Conservation (phyloP, 805 yeast genomes). For the Nakazawaea wyomingensis region DNA sequence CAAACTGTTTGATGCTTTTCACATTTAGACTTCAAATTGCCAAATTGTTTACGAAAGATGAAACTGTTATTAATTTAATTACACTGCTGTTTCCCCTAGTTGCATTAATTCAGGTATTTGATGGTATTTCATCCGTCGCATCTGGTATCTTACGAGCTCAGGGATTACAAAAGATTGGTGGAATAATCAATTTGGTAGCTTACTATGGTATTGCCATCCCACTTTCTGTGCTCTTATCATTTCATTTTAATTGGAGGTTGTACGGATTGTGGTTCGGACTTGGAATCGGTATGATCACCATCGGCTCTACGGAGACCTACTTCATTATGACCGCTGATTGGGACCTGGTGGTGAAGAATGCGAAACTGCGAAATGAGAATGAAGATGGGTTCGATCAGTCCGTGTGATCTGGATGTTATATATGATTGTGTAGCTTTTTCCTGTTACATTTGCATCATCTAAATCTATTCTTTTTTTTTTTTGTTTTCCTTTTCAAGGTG, state of each 20-base stretch:
- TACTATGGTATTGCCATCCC: slow-evolving; percentile 74
- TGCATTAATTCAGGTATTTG: slow-evolving; percentile 61
- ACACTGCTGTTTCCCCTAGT: slow-evolving; percentile 56
- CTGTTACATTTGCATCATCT: too few relatives aligned
- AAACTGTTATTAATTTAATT: slow-evolving; percentile 48
- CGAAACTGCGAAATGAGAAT: slow-evolving; percentile 23
- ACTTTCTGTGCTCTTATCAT: slow-evolving; percentile 54
- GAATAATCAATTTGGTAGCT: slow-evolving; percentile 59
- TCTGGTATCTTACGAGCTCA: slow-evolving; percentile 73
- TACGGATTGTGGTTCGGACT: slow-evolving; percentile 73
- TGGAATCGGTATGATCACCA: slow-evolving; percentile 55
- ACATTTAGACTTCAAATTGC: slow-evolving; percentile 47
- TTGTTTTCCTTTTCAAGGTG: too few relatives aligned
- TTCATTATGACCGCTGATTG: slow-evolving; percentile 48
- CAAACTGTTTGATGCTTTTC: slow-evolving; percentile 42
- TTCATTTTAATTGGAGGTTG: slow-evolving; percentile 39
- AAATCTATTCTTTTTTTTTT: background rate
- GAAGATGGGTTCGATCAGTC: too few relatives aligned
- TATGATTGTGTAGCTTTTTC: too few relatives aligned
- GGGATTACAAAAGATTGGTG: slow-evolving; percentile 72
- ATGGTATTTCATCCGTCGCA: slow-evolving; percentile 65
- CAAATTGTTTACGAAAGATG: slow-evolving; percentile 55
- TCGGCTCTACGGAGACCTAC: slow-evolving; percentile 43
- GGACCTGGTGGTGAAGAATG: slow-evolving; percentile 38
- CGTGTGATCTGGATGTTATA: too few relatives aligned